phyloP scores from a whole-genome alignment of 2,329 filamentous ascomycete genomes.

The Fusarium clavum region DNA sequence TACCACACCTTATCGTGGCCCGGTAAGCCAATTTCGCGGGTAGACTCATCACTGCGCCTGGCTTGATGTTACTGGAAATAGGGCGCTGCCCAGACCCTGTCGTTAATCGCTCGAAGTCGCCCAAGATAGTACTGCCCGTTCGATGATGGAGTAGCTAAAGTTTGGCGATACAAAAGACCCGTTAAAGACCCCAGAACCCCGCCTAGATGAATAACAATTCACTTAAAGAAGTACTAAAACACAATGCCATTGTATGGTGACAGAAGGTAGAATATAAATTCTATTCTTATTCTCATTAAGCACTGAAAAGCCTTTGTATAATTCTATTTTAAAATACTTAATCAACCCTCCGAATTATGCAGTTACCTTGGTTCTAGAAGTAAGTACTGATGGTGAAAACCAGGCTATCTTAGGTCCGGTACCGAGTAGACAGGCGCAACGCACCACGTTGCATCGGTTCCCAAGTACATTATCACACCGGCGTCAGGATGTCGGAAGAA shows the following conservation, averaged over 20 bases:
- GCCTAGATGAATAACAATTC: constrained; percentile 16
- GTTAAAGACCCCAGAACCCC: constrained; percentile 23
- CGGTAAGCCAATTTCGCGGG: constrained; percentile 34
- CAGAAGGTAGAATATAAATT: neutral
- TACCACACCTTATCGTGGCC: constrained; percentile 17
- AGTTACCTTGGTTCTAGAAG: neutral
- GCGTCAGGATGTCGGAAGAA: neutral
- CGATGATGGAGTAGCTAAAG: constrained; percentile 4
- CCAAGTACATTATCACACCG: neutral
- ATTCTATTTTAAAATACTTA: neutral
- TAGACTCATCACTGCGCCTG: constrained; percentile 22
- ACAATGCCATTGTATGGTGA: neutral
- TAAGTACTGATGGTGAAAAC: neutral
- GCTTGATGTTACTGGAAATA: constrained; percentile 9
- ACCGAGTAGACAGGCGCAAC: neutral
- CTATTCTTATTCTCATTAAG: neutral
- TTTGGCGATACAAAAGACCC: constrained; percentile 11
- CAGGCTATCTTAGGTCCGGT: neutral
- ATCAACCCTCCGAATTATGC: neutral
- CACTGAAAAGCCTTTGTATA: neutral
- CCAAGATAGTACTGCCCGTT: neutral
- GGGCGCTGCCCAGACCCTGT: constrained; percentile 19
- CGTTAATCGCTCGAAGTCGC: constrained; percentile 9
- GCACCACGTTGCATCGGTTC: neutral
- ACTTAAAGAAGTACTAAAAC: neutral